A percentile compares a stretch with the other conserved stretches of the same genome.
These are phyloP conservation scores for Phytopythium oedochilum DNA, from an alignment of 352 stramenopile species.

Conservation along the genomic window DNA sequence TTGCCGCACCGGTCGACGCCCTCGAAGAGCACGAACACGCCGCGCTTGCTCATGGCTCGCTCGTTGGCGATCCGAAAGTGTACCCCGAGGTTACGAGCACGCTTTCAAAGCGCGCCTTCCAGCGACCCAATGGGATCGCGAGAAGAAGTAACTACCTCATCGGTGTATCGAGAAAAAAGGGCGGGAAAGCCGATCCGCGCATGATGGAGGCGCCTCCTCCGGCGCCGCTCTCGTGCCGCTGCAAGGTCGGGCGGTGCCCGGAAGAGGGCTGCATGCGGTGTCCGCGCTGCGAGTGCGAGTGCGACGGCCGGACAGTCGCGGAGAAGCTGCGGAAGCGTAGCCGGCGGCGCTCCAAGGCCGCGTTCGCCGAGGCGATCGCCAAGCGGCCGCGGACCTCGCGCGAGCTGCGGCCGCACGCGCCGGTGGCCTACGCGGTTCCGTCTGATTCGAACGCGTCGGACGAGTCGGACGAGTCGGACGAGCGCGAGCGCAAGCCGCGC, in stretches of 20 bases:
- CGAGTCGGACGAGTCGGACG: not conserved
- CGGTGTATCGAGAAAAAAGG: too few species aligned
- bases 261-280: not conserved
- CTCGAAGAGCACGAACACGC: slow-evolving; percentile 98
- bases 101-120: too few species aligned
- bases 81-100: not conserved
- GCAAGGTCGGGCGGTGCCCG: not conserved
- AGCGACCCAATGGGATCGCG: too few species aligned
- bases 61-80: not conserved
- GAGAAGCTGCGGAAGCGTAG: not conserved
- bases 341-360: not conserved
- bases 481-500: not conserved
- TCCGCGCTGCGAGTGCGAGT: not conserved
- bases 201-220: not conserved
- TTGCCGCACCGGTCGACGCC: slow-evolving; percentile 99
- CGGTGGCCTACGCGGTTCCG: not conserved
- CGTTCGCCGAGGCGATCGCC: not conserved
- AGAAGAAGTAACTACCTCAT: too few species aligned
- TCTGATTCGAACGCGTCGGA: not conserved
- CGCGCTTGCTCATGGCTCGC: slow-evolving; percentile 50
- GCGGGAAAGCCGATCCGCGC: not conserved
- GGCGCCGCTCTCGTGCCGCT: not conserved
- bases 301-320: not conserved
- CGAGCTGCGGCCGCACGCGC: not conserved
- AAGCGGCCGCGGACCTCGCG: not conserved